phyloP scores from a whole-genome alignment of 2,329 filamentous ascomycete species.

The Hymenoscyphus scutula region DNA sequence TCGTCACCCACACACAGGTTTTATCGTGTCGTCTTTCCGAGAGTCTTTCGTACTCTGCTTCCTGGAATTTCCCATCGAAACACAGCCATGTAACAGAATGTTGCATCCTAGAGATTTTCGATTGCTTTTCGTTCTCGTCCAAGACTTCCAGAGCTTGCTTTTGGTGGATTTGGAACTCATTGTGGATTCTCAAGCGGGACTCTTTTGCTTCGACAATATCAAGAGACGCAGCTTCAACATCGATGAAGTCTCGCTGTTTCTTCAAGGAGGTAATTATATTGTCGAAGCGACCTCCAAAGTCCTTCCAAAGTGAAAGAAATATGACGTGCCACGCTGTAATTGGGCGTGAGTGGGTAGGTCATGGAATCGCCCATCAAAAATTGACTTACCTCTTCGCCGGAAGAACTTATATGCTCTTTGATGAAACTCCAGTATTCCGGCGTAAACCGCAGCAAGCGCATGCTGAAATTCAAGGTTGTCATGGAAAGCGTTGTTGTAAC shows the following conservation, averaged over 20 bases:
- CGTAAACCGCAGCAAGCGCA: slow-evolving; percentile 44
- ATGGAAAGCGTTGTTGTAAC: slow-evolving; percentile 36
- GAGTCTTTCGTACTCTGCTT: slow-evolving; percentile 6
- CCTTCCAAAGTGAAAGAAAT: slow-evolving; percentile 23
- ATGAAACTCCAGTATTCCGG: slow-evolving; percentile 49
- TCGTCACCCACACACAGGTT: slow-evolving; percentile 18
- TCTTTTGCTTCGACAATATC: slow-evolving; percentile 20
- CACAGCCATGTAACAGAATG: slow-evolving; percentile 18
- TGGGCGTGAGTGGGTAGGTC: neutral
- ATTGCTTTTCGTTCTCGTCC: slow-evolving; percentile 13
- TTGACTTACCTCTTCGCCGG: slow-evolving; percentile 19
- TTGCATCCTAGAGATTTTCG: slow-evolving; percentile 8
- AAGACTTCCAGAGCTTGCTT: slow-evolving; percentile 3
- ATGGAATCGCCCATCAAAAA: neutral
- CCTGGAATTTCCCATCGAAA: slow-evolving; percentile 16
- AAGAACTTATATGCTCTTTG: slow-evolving; percentile 48
- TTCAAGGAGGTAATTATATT: slow-evolving; percentile 16
- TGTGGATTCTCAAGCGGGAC: slow-evolving; percentile 10
- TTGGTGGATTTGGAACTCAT: slow-evolving; percentile 11
- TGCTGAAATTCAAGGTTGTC: slow-evolving; percentile 41
- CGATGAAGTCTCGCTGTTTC: slow-evolving; percentile 20
- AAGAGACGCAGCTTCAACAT: slow-evolving; percentile 17
- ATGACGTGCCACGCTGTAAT: slow-evolving; percentile 19
- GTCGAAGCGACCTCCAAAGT: slow-evolving; percentile 19
- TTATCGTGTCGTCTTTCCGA: slow-evolving; percentile 11